Evolutionary conservation across 2,329 filamentous ascomycete genomes (phyloP), one percentile per base, ranked within the genome.

Genomic region (Fusarium keratoplasticum): DNA sequence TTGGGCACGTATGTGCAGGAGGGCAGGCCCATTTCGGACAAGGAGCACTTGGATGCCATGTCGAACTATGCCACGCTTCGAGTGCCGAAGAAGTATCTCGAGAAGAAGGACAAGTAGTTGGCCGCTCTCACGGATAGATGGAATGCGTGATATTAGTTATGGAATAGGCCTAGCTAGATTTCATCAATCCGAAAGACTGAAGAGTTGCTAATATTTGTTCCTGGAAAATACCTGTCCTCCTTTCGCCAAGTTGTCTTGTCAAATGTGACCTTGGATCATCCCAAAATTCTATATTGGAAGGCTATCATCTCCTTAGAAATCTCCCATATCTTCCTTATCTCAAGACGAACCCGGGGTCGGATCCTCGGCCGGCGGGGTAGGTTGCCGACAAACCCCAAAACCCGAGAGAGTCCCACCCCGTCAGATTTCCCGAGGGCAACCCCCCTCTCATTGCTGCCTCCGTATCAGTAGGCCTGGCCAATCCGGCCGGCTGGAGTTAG

Each of bases 11-110:
- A 67, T 36, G 65, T 67, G 18, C 35, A 67, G 42, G 65, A 63
- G 38, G 65, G 65, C 13, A 63, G 52, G n/a, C 65, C 65, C 18
- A 67, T 67, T 27, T 67, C 65, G 3, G 36, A 38, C 57, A 67
- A 67, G 60, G 65, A 67, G 33, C 65, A 67, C n/a, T 36, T 67
- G 33, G 65, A 67, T 63, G 65, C 65, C 11, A 67, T 67, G 65
- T 54, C 65, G 3, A 67, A 67, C 36, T 67, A 67, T 29, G 65
- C 65, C 16, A 67, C 65, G 7, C 52, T 67, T 14, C 65, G 50
- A 22, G 65, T 67, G 7, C 59, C 54, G 1, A 33, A 20, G 18
- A 67, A 67, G 65, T 40, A 67, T 25, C n/a, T 54, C 13, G 31
- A 59, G 27, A 67, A 67, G 42, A 63, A 67, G 47, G 62, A 58